Conservation (phyloP, 768 basidiomycete species). For the Aureoboletus auriporus region DNA sequence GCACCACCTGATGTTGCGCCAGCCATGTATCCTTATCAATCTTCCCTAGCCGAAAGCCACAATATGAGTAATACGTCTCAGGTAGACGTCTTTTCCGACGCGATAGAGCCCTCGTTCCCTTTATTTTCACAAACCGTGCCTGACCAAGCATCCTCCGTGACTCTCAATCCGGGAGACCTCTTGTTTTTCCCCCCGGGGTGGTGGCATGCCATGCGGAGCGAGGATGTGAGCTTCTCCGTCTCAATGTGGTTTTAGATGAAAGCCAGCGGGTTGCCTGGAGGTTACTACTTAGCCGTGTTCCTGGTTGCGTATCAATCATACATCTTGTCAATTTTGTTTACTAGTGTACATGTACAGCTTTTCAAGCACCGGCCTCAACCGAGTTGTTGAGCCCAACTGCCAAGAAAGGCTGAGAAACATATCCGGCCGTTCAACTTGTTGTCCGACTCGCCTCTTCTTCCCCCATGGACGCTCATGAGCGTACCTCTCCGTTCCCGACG, state of each 20-base stretch:
- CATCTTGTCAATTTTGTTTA: no score
- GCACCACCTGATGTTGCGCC: conserved; percentile 61
- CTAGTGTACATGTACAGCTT: conserved; percentile 8
- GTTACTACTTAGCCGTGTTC: conserved; percentile 6
- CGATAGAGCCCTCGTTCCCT: conserved; percentile 35
- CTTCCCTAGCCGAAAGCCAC: conserved; percentile 18
- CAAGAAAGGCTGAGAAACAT: conserved; percentile 18
- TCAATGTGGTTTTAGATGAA: conserved; percentile 83
- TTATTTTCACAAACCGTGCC: conserved; percentile 56
- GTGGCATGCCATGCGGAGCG: conserved; percentile 92
- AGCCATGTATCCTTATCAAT: conserved; percentile 57
- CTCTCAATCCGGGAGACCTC: conserved; percentile 78
- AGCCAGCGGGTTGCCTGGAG: conserved; percentile 21
- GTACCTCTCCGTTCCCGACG: conserved; percentile 26
- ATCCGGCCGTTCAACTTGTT: conserved; percentile 15
- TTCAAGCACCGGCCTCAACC: conserved; percentile 27
- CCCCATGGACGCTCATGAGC: conserved; percentile 31
- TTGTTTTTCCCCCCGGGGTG: conserved; percentile 88
- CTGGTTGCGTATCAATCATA: neutral
- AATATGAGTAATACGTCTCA: conserved; percentile 76
- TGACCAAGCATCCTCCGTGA: conserved; percentile 55
- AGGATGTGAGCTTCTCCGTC: conserved; percentile 78
- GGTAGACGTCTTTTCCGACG: conserved; percentile 68
- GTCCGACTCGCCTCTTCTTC: conserved; percentile 4
- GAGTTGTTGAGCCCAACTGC: conserved; percentile 15